Percentiles rank a stretch among this genome's conserved stretches.
These are phyloP conservation scores for Rhytidiadelphus loreus DNA, from an alignment of 225 moss, liverwort and hornwort genomes.

Conservation along the genomic window DNA sequence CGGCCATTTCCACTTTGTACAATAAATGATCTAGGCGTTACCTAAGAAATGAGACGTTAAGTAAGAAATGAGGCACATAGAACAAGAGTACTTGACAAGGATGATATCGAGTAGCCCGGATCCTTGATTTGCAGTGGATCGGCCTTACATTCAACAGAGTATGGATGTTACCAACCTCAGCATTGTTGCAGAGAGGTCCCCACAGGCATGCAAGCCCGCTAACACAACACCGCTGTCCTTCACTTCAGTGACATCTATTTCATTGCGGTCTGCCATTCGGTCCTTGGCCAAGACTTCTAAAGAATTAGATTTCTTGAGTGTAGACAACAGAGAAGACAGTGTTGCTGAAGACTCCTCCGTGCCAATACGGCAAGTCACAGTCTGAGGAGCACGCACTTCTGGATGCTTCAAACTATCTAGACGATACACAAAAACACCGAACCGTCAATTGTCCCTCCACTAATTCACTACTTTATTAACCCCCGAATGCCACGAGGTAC, in stretches of 20 bases:
- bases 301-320: neutral
- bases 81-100: neutral
- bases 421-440: neutral
- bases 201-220: constrained; percentile 57
- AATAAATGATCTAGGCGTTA: neutral
- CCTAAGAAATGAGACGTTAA: neutral
- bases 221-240: constrained; percentile 20
- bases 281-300: neutral
- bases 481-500: neutral
- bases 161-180: constrained; percentile 15
- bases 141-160: neutral
- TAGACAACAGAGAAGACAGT: constrained; percentile 24
- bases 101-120: neutral
- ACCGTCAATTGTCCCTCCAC: neutral
- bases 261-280: neutral
- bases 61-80: neutral
- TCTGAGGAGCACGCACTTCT: constrained; percentile 26
- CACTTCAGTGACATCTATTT: neutral
- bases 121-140: neutral
- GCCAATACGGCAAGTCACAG: constrained; percentile 42
- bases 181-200: constrained; percentile 53
- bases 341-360: constrained; percentile 25
- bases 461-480: neutral
- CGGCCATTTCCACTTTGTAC: neutral
- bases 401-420: neutral